These are phyloP conservation scores for Pseudonitzschia multiseries DNA, from an alignment of 108 stramenopile genomes.

Conservation along the genomic window DNA sequence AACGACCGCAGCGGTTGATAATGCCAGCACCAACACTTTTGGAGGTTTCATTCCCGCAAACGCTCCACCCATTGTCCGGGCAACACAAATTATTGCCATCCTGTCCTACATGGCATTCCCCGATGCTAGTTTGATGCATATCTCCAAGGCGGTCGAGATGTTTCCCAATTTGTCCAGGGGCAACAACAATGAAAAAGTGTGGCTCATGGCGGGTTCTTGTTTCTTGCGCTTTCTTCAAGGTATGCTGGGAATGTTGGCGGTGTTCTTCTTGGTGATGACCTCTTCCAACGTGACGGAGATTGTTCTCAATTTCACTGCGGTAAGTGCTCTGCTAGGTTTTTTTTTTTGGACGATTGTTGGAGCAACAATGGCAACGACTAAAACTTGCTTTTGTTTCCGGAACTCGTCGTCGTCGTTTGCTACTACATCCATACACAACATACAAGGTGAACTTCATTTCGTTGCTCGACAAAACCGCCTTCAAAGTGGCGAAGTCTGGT, in stretches of 20 bases:
- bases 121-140: neutral
- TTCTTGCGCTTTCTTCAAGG: neutral
- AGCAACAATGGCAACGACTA: too few relatives aligned
- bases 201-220: neutral
- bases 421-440: too few relatives aligned
- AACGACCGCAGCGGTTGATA: neutral
- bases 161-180: neutral
- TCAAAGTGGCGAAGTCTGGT: neutral
- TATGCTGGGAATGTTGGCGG: neutral
- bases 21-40: neutral
- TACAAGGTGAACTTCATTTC: neutral
- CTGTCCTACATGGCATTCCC: neutral
- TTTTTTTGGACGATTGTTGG: too few relatives aligned
- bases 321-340: too few relatives aligned
- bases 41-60: neutral
- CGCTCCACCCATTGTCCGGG: neutral
- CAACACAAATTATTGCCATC: neutral
- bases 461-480: neutral
- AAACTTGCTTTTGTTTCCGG: too few relatives aligned
- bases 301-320: neutral
- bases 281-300: neutral
- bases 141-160: neutral
- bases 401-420: too few relatives aligned
- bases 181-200: neutral
- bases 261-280: neutral